Evolutionary conservation across 345 rosid genomes (phyloP).

Genomic region (Arabis hirsuta): DNA sequence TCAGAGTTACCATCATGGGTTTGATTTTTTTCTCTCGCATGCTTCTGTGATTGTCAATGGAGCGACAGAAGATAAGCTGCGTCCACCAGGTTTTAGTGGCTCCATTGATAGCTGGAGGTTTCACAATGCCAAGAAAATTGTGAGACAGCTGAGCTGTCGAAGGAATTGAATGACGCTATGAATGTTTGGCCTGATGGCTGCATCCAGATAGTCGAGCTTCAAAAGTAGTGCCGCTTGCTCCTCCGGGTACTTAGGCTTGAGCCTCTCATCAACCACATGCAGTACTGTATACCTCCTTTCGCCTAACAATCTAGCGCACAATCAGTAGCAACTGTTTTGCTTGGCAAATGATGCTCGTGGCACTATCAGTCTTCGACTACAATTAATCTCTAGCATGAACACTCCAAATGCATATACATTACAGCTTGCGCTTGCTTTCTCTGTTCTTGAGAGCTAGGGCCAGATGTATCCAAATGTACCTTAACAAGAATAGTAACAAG

Average conservation of each 20-base stretch:
- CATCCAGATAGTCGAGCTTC: background rate
- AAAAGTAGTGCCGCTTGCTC: background rate
- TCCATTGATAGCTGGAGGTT: background rate
- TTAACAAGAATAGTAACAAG: no score
- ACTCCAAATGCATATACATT: constrained; percentile 61
- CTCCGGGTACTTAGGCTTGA: constrained; percentile 6
- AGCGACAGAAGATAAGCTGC: background rate
- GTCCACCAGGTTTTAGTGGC: background rate
- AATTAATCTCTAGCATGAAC: constrained; percentile 56
- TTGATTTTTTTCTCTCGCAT: no score
- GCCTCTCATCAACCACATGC: background rate
- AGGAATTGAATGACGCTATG: background rate
- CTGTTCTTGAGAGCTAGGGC: no score
- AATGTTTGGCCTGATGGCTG: constrained; percentile 36
- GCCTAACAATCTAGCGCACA: background rate
- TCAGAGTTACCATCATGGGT: background rate
- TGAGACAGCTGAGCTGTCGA: background rate
- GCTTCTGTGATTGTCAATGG: no score
- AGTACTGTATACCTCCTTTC: background rate
- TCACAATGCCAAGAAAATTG: background rate
- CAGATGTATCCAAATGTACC: no score
- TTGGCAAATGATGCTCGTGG: no score
- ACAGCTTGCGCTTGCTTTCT: constrained; percentile 57
- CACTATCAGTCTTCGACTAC: constrained; percentile 47
- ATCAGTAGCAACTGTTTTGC: background rate